These are phyloP conservation scores for Calonectria pseudoturangicola DNA, from an alignment of 2,329 filamentous ascomycete genomes.

Conservation along the genomic window DNA sequence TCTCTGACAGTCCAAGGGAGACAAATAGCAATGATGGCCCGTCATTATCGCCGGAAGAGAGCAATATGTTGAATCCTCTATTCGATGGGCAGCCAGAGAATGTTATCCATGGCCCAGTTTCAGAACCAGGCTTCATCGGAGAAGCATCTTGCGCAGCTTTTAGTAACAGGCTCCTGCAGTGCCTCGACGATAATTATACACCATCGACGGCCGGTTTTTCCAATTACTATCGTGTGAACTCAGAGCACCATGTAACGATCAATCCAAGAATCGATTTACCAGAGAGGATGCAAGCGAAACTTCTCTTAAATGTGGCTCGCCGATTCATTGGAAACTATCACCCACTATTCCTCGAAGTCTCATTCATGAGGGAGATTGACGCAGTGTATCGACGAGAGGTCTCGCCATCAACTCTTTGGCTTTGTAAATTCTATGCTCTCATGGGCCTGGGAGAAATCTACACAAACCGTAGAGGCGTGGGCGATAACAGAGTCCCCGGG, in stretches of 20 bases:
- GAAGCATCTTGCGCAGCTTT: slow-evolving; percentile 57
- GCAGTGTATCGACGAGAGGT: slow-evolving; percentile 59
- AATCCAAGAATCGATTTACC: slow-evolving; percentile 47
- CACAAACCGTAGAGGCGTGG: slow-evolving; percentile 59
- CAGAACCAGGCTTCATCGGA: slow-evolving; percentile 55
- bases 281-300: slow-evolving; percentile 56
- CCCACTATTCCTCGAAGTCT: slow-evolving; percentile 59
- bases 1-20: slow-evolving; percentile 64
- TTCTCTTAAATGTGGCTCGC: slow-evolving; percentile 54
- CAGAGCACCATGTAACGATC: neutral
- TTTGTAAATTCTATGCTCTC: slow-evolving; percentile 66
- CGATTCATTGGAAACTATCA: slow-evolving; percentile 58
- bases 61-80: slow-evolving; percentile 54
- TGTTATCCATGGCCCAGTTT: slow-evolving; percentile 43
- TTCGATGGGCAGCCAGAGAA: slow-evolving; percentile 52
- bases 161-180: slow-evolving; percentile 55
- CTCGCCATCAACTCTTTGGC: slow-evolving; percentile 55
- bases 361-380: slow-evolving; percentile 61
- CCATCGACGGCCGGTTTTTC: slow-evolving; percentile 54
- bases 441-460: slow-evolving; percentile 68
- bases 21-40: slow-evolving; percentile 50
- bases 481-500: slow-evolving; percentile 60
- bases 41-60: slow-evolving; percentile 51
- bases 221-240: slow-evolving; percentile 50
- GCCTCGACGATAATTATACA: slow-evolving; percentile 54